A percentile compares a stretch with the other conserved stretches of the same genome.
Evolutionary conservation across 2,329 filamentous ascomycete species (phyloP).

Genomic region (Paradendryphiella salina): DNA sequence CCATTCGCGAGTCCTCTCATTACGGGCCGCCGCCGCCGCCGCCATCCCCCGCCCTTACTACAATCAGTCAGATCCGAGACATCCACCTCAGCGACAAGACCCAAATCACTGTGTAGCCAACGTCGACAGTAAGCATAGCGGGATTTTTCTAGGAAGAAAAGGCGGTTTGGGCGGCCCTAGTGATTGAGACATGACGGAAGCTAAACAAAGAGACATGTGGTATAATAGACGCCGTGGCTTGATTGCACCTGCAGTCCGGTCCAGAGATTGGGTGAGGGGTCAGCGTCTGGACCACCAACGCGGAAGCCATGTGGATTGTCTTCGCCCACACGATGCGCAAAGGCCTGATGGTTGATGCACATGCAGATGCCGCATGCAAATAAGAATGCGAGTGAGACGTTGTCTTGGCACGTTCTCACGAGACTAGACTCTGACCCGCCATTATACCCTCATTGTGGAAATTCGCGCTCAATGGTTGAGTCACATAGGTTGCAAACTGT

Average conservation of each 20-base stretch:
- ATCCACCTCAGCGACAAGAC: not conserved
- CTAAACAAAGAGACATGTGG: not conserved
- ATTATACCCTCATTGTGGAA: not conserved
- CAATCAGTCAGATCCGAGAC: not conserved
- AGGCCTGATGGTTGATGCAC: slow-evolving; percentile 1
- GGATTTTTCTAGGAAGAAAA: not conserved
- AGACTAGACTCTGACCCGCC: not conserved
- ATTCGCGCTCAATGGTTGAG: not conserved
- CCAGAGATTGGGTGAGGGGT: slow-evolving; percentile 7
- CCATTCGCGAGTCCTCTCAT: not conserved
- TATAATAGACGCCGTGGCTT: slow-evolving; percentile 12
- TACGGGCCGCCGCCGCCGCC: not conserved
- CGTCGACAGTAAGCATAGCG: not conserved
- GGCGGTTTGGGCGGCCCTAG: not conserved
- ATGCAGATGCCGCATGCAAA: slow-evolving; percentile 5
- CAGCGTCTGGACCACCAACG: slow-evolving; percentile 17
- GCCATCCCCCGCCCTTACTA: no score
- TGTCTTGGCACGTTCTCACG: not conserved
- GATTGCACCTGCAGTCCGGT: not conserved
- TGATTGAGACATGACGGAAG: not conserved
- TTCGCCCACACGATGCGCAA: slow-evolving; percentile 1
- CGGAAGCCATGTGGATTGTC: slow-evolving; percentile 2
- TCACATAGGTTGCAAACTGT: not conserved
- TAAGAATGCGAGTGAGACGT: slow-evolving; percentile 8
- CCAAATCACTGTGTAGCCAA: not conserved